Evolutionary conservation across 2,329 filamentous ascomycete species (phyloP), one percentile per base, ranked within the genome.

Genomic region (Byssoonygena ceratinophila): DNA sequence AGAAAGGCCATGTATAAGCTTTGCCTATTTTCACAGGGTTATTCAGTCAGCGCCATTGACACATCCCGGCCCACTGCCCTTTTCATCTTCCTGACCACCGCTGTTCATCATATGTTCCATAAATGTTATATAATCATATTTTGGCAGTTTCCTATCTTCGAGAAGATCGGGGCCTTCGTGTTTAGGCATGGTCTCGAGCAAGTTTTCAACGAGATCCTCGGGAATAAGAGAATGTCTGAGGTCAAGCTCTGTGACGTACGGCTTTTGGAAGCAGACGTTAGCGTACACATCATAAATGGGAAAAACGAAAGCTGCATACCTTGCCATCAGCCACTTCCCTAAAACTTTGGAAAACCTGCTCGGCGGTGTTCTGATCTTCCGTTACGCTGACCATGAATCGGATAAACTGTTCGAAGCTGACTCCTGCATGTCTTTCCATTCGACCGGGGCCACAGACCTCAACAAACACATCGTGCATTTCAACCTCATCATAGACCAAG

Each of bases 371-470:
- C 72, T 98, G 92, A 66, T 98, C 92, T 71, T 98, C 92, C 11
- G 92, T 98, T 46, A 96, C 92, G 61, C 94, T 88, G 45, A 98
- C 92, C 92, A 98, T 98, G 76, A 98, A 98, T 36, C 87, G 83
- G 67, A 98, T 98, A 66, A 98, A 98, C 70, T 97, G 91, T 73
- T 98, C 92, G 65, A 98, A 98, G 3, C 87, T 92, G 48, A 98
- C 92, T 59, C 85, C 80, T 12, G 68, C 66, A 52, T 68, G 68
- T 83, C 85, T 59, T 75, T 79, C 32, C 82, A 88, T 55, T 52
- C 68, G 61, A 31, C 60, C 59, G 46, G 63, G 66, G 34, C 80
- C 81, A 57, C 87, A 90, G n/a, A 90, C 94, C 51, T 91, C 85
- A 47, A 85, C 65, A 70, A 96, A 98, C 61, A 91, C 91, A 50